Conservation (phyloP, 2,329 filamentous ascomycete species). For the Colletotrichum sp. region DNA sequence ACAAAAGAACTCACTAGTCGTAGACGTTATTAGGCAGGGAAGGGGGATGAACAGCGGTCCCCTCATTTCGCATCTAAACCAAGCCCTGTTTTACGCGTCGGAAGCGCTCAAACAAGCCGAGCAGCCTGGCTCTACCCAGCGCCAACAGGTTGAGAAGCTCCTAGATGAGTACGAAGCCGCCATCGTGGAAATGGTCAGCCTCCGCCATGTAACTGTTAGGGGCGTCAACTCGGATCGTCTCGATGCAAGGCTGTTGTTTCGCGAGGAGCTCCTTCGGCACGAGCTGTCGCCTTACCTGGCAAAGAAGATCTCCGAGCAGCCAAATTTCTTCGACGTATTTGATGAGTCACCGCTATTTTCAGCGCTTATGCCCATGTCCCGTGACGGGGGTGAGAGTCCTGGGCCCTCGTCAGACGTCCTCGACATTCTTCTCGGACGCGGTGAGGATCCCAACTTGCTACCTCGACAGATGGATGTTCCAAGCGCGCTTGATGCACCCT, state of each 20-base stretch:
- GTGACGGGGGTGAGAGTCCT: background rate
- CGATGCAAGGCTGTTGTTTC: background rate
- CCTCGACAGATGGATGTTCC: background rate
- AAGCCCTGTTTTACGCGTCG: background rate
- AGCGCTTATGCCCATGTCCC: background rate
- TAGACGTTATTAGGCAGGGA: background rate
- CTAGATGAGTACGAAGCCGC: background rate
- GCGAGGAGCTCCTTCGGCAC: background rate
- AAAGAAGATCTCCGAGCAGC: background rate
- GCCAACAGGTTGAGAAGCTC: background rate
- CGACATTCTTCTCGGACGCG: background rate
- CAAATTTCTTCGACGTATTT: background rate
- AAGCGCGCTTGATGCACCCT: background rate
- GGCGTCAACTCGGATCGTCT: background rate
- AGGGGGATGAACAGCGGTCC: background rate
- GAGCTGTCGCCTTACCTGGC: background rate
- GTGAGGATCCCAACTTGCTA: background rate
- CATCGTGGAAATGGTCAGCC: background rate
- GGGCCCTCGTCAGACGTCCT: background rate
- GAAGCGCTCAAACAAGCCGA: background rate
- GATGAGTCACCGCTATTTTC: background rate
- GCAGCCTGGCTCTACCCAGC: background rate
- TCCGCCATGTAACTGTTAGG: background rate
- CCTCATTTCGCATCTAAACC: background rate
- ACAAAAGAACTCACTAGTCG: background rate